Conservation (phyloP, 768 basidiomycete species). For the Hericium alpestre region DNA sequence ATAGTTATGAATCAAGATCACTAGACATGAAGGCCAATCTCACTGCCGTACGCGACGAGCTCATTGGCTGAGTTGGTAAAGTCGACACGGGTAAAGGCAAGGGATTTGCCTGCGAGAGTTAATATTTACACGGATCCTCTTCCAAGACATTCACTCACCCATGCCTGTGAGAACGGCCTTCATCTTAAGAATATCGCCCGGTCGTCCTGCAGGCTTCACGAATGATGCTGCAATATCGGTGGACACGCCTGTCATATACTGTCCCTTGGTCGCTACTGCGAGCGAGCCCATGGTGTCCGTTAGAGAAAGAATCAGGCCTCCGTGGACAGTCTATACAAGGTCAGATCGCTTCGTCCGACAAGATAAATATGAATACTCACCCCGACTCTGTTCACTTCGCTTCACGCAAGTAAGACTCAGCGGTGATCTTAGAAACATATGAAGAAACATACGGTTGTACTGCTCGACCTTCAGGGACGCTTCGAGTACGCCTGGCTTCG, state of each 20-base stretch:
- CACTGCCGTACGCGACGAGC: conserved; percentile 75
- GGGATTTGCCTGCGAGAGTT: conserved; percentile 47
- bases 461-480: conserved; percentile 64
- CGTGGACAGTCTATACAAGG: conserved; percentile 49
- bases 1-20: neutral
- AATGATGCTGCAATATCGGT: conserved; percentile 74
- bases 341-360: neutral
- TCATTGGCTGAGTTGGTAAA: conserved; percentile 57
- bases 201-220: conserved; percentile 62
- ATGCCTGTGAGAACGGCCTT: conserved; percentile 61
- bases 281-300: conserved; percentile 81
- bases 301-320: conserved; percentile 70
- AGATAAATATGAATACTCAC: conserved; percentile 30
- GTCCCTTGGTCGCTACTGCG: conserved; percentile 71
- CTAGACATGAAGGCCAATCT: conserved; percentile 6
- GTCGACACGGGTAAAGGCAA: conserved; percentile 76
- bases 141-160: conserved; percentile 29
- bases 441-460: conserved; percentile 48
- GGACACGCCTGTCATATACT: conserved; percentile 82
- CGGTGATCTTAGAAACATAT: neutral
- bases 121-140: neutral
- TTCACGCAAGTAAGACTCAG: neutral
- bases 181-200: conserved; percentile 55
- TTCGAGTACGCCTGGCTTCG: conserved; percentile 62
- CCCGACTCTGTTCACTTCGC: conserved; percentile 70